Base-by-base conservation (phyloP, 2,329 filamentous ascomycete genomes). In the Verticillium alfalfae region DNA sequence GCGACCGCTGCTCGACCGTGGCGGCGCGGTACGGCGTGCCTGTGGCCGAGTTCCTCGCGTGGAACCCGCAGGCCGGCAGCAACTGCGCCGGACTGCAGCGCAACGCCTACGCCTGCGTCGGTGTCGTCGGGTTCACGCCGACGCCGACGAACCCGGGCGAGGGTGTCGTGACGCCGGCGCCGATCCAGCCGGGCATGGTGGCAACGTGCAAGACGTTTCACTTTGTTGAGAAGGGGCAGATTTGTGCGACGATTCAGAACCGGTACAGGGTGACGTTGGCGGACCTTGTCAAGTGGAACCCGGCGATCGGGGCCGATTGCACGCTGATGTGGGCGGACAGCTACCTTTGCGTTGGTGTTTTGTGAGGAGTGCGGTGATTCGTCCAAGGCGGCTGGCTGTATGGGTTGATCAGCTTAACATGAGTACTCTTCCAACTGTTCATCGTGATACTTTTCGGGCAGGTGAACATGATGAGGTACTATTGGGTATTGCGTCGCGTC, bases 1-100 rank as follows among this genome's bases (percentile, higher is more conserved):
- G 64, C 4, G 67, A 71, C 7, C 61, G 56, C 13, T 75, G 71
- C 57, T 57, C 10, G 56, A 72, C 15, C 15, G 64, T 68, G n/a
- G 62, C 59, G 10, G 52, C 34, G 12, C 52, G 57, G 26, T 57
- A 61, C 18, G 59, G 60, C 13, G 60, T 67, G 38, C 60, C 60
- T 18, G 10, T 67, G 7, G 59, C 58, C 0, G 58, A 66, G 36
- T 68, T 75, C 37, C 65, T 52, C 3, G 37, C 31, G 36, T 66
- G 64, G 62, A 66, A 66, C 58, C 61, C 60, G 13, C 45, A 31
- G n/a, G 57, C 56, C n/a, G 61, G 61, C 16, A 36, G 18, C 22
- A 18, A 26, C 31, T 66, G 64, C 49, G 36, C 58, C 13, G 58
- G 61, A 15, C 58, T 64, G 15, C 62, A 57, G 65, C 59, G 60